Conservation (phyloP, 129 eudicot genomes). For the Lactuca saligna region DNA sequence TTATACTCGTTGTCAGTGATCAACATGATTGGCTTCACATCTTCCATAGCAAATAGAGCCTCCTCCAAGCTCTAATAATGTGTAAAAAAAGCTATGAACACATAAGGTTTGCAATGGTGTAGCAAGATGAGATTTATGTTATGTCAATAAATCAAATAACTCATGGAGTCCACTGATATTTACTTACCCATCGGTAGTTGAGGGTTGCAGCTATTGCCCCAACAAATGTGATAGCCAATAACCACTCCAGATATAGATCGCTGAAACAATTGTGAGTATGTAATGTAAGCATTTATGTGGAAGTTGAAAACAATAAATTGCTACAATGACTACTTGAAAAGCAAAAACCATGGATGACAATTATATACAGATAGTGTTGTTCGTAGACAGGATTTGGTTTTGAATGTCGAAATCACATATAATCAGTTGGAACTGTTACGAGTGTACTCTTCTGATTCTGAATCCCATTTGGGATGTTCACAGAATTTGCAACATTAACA, state of each 20-base stretch:
- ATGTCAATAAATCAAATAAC: neutral
- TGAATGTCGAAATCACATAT: conserved; percentile 2
- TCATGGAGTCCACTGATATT: neutral
- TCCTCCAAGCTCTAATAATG: conserved; percentile 68
- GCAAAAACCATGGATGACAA: neutral
- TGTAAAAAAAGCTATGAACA: conserved; percentile 8
- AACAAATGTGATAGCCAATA: conserved; percentile 78
- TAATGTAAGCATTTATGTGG: neutral
- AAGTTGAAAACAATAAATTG: neutral
- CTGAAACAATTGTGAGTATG: conserved; percentile 36
- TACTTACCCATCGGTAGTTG: conserved; percentile 86
- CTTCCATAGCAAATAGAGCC: conserved; percentile 68
- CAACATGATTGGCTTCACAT: conserved; percentile 59
- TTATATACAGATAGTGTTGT: neutral
- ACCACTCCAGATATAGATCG: conserved; percentile 85
- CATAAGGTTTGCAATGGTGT: too few species aligned
- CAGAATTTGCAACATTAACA: neutral
- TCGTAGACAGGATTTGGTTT: neutral
- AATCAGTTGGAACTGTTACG: neutral
- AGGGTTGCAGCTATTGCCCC: conserved; percentile 90
- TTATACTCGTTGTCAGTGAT: conserved; percentile 49
- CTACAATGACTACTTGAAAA: neutral
- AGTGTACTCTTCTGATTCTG: neutral
- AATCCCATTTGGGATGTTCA: neutral
- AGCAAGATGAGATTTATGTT: too few species aligned